phyloP scores from a whole-genome alignment of 768 basidiomycete species.

The Podaxis carcinomalis region DNA sequence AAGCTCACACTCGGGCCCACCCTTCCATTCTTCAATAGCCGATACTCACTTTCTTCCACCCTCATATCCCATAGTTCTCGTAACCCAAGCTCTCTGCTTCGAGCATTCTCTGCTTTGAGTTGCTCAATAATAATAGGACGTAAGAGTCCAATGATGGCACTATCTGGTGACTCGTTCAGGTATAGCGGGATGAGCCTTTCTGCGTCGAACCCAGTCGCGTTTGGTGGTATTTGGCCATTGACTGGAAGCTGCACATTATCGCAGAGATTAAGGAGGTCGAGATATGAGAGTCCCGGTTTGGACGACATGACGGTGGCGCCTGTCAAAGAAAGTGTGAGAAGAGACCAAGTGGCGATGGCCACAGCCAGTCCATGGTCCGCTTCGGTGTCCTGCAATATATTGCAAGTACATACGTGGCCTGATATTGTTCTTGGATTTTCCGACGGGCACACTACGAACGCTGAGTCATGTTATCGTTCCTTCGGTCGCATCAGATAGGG shows the following conservation, averaged over 20 bases:
- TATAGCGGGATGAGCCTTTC: slow-evolving; percentile 13
- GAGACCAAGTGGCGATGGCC: not conserved
- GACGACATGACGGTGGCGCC: not conserved
- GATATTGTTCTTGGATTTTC: not conserved
- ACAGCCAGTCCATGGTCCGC: too few species aligned
- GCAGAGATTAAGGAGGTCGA: slow-evolving; percentile 64
- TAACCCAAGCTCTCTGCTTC: slow-evolving; percentile 20
- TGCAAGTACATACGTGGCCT: not conserved
- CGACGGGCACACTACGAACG: not conserved
- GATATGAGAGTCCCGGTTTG: slow-evolving; percentile 36
- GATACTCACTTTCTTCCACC: slow-evolving; percentile 23
- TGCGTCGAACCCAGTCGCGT: slow-evolving; percentile 18
- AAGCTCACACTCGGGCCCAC: slow-evolving; percentile 45
- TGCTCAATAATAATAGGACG: slow-evolving; percentile 52
- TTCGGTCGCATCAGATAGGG: too few species aligned
- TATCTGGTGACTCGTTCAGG: slow-evolving; percentile 25
- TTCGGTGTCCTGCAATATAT: not conserved
- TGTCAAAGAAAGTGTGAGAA: not conserved
- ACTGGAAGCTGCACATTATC: slow-evolving; percentile 57
- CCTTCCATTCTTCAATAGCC: slow-evolving; percentile 20
- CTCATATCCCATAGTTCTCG: slow-evolving; percentile 39
- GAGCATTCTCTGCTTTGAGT: slow-evolving; percentile 47
- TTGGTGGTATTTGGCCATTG: slow-evolving; percentile 17
- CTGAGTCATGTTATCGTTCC: too few species aligned
- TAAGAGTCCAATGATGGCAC: slow-evolving; percentile 59